A percentile compares a stretch with the other conserved stretches of the same genome.
phyloP scores from a whole-genome alignment of 2,329 filamentous ascomycete species.

The Microsporum canis region DNA sequence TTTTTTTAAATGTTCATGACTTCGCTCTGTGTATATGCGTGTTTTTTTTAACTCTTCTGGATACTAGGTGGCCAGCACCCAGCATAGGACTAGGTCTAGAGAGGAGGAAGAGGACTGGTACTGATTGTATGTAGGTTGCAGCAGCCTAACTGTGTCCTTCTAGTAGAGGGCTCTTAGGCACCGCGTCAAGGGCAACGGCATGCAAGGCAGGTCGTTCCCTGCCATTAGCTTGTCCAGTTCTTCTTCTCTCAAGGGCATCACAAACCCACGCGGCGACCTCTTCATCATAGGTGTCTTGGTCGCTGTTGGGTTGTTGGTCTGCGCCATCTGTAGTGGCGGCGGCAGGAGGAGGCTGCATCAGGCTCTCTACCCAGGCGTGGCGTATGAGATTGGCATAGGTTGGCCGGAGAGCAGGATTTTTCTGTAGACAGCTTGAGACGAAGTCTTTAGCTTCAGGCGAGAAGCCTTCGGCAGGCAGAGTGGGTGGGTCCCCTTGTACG shows the following conservation, averaged over 20 bases:
- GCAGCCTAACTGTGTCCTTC: neutral
- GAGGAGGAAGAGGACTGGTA: neutral
- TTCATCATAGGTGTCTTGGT: constrained; percentile 50
- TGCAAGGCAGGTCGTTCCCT: constrained; percentile 69
- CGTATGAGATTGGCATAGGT: constrained; percentile 81
- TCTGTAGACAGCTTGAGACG: constrained; percentile 80
- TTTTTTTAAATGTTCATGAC: no score
- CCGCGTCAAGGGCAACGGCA: constrained; percentile 68
- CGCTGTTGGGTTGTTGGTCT: constrained; percentile 29
- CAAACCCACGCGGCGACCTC: constrained; percentile 84
- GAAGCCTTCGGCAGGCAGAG: constrained; percentile 66
- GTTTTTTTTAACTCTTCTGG: neutral
- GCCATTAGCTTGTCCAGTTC: constrained; percentile 45
- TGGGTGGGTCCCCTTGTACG: constrained; percentile 90
- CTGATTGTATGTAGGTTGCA: neutral
- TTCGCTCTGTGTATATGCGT: neutral
- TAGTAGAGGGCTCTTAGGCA: constrained; percentile 34
- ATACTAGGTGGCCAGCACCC: neutral
- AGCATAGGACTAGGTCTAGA: constrained; percentile 14
- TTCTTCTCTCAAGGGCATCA: constrained; percentile 55
- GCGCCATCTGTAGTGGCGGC: constrained; percentile 50
- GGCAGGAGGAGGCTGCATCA: constrained; percentile 63
- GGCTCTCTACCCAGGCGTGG: constrained; percentile 72
- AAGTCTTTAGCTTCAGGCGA: constrained; percentile 74
- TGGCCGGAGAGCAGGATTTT: constrained; percentile 83